Base-by-base conservation (phyloP, 768 basidiomycete species). In the Boletus reticuloceps region DNA sequence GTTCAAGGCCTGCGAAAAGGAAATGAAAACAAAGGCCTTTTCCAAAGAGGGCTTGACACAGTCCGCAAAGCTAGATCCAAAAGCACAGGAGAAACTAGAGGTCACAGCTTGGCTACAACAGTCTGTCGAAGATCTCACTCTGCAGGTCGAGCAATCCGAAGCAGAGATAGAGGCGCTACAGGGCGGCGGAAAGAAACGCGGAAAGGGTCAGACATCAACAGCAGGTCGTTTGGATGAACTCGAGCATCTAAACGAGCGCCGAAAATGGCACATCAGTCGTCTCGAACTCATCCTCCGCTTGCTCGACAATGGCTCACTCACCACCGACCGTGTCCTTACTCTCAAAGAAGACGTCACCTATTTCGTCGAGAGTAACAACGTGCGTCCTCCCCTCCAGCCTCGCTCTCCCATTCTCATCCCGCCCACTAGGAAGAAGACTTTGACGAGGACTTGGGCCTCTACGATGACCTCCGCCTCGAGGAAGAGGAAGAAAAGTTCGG, bases 1-100 rank as follows among this genome's bases (percentile, higher is more conserved):
- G 70, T 99, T 99, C 84, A 99, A 99, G 68, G 96, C 96, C 22
- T 94, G 95, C 75, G 97, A 99, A 78, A 99, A 98, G 78, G 97
- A 99, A 76, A 98, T 98, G 96, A 99, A 99, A 82, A 98, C 97
- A 55, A 99, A 99, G 73, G 97, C 97, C 0, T 99, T 98, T 75
- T 98, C 95, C 19, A 99, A 98, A 69, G 97, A 98, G 73, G 97
- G 97, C 40, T 80, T 99, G 40, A 97, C 89, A 57, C 92, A 94
- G 56, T 92, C 94, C 12, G 83, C 92, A 37, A 94, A 91, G 66
- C 85, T 98, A 22, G 97, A 98, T 73, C 97, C 97, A 51, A 94
- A 93, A 68, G 94, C 96, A 54, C 94, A 97, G 76, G 94, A 95
- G 74, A 98, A 98, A 74, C 81, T 88, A 62, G 96, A 98, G 65